A percentile compares a stretch with the other conserved stretches of the same genome.
These are phyloP conservation scores for Fraxinus nigra DNA, from an alignment of 305 asterid species.

Conservation along the genomic window DNA sequence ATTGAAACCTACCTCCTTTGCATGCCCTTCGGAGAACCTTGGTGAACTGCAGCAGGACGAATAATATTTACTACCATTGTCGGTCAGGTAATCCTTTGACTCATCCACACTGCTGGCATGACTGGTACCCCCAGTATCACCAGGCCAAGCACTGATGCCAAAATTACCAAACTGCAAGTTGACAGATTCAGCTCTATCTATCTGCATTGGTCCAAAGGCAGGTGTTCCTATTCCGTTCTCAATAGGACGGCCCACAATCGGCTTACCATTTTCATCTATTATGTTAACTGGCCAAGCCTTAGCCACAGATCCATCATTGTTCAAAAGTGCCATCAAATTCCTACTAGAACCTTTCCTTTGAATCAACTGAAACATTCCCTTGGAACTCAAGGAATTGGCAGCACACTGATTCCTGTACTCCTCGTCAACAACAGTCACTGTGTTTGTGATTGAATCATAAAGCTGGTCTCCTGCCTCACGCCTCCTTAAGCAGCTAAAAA, in stretches of 20 bases:
- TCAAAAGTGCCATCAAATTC: slow-evolving; percentile 57
- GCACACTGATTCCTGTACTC: slow-evolving; percentile 92
- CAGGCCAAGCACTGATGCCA: slow-evolving; percentile 96
- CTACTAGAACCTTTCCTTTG: slow-evolving; percentile 88
- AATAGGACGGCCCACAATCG: slow-evolving; percentile 32
- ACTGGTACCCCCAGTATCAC: slow-evolving; percentile 90
- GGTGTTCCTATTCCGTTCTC: slow-evolving; percentile 64
- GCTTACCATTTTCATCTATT: slow-evolving; percentile 46
- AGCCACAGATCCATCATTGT: slow-evolving; percentile 82
- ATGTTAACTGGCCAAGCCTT: slow-evolving; percentile 96
- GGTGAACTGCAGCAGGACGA: slow-evolving; percentile 98
- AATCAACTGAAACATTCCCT: slow-evolving; percentile 98
- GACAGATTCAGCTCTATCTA: slow-evolving; percentile 77
- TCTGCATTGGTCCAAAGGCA: slow-evolving; percentile 77
- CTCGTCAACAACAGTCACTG: slow-evolving; percentile 65
- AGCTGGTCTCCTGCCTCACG: slow-evolving; percentile 80
- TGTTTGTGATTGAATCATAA: slow-evolving; percentile 77
- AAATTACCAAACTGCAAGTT: slow-evolving; percentile 94
- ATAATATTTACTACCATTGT: slow-evolving; percentile 74
- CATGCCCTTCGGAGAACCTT: slow-evolving; percentile 62
- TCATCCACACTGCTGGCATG: slow-evolving; percentile 88
- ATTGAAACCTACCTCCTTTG: slow-evolving; percentile 67
- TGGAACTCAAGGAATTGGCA: slow-evolving; percentile 86
- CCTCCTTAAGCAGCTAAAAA: slow-evolving; percentile 88
- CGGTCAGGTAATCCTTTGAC: slow-evolving; percentile 78